These are phyloP conservation scores for Plectosphaerella sp. DNA, from an alignment of 2,329 filamentous ascomycete genomes.

Conservation along the genomic window DNA sequence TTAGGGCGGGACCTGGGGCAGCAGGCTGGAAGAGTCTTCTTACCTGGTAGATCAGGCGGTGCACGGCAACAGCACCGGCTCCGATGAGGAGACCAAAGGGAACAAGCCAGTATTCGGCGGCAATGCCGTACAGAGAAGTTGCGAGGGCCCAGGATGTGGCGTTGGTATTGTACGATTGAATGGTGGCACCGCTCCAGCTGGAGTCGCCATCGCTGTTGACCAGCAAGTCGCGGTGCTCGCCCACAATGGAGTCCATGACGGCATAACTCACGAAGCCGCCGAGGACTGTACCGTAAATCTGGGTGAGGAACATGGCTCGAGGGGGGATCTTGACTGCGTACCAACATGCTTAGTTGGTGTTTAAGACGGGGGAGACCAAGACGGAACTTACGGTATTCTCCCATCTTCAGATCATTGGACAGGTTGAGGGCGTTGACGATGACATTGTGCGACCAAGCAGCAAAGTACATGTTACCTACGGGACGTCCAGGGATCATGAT, in stretches of 20 bases:
- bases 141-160: conserved; percentile 47
- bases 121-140: conserved; percentile 44
- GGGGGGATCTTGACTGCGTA: conserved; percentile 49
- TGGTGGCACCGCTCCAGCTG: conserved; percentile 47
- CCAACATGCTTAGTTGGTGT: conserved; percentile 11
- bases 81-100: conserved; percentile 47
- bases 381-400: conserved; percentile 45
- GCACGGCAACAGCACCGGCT: conserved; percentile 34
- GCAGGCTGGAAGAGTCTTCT: conserved; percentile 15
- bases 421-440: conserved; percentile 45
- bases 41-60: conserved; percentile 37
- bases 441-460: conserved; percentile 54
- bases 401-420: conserved; percentile 51
- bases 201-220: conserved; percentile 37
- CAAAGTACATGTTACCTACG: conserved; percentile 54
- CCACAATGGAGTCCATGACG: conserved; percentile 51
- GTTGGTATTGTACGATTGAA: conserved; percentile 45
- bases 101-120: conserved; percentile 38
- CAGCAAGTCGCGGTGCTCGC: conserved; percentile 41
- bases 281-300: conserved; percentile 50
- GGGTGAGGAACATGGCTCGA: conserved; percentile 50
- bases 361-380: no score
- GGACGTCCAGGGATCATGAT: conserved; percentile 45
- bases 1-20: background rate
- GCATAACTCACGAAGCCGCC: conserved; percentile 51